Conservation (phyloP, 2,329 filamentous ascomycete genomes). For the Ophiostoma sp. region DNA sequence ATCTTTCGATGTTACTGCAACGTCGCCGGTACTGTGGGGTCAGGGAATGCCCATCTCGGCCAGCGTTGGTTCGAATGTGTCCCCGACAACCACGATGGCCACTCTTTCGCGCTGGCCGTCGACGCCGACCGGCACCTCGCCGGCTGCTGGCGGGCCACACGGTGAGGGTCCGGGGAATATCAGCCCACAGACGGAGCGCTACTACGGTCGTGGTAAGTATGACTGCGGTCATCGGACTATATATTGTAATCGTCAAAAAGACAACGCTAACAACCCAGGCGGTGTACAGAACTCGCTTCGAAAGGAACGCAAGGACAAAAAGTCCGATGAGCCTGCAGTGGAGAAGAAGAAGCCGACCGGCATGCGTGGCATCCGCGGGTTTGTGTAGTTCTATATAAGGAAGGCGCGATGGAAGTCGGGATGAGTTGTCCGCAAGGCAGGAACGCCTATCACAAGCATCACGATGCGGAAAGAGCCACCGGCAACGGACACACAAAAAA, state of each 20-base stretch:
- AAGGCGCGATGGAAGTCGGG: neutral
- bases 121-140: slow-evolving; percentile 21
- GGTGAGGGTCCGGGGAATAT: slow-evolving; percentile 33
- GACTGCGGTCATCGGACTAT: too few species aligned
- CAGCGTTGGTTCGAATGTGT: slow-evolving; percentile 28
- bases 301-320: slow-evolving; percentile 49
- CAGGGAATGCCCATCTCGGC: slow-evolving; percentile 35
- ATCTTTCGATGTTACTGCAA: slow-evolving; percentile 35
- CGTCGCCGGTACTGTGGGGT: slow-evolving; percentile 8
- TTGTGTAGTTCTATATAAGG: slow-evolving; percentile 29
- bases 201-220: slow-evolving; percentile 47
- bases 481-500: neutral
- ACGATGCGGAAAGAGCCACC: neutral
- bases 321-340: slow-evolving; percentile 41
- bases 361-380: slow-evolving; percentile 38
- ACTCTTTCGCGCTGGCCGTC: slow-evolving; percentile 33
- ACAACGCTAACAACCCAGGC: slow-evolving; percentile 32
- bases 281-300: slow-evolving; percentile 45
- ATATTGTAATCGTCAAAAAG: neutral
- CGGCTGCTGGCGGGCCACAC: slow-evolving; percentile 12
- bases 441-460: neutral
- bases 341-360: slow-evolving; percentile 40
- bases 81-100: slow-evolving; percentile 27
- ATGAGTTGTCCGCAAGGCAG: neutral
- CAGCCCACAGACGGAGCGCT: slow-evolving; percentile 37